phyloP scores from a whole-genome alignment of 306 rosid species.

The Erythrophleum fordii region DNA sequence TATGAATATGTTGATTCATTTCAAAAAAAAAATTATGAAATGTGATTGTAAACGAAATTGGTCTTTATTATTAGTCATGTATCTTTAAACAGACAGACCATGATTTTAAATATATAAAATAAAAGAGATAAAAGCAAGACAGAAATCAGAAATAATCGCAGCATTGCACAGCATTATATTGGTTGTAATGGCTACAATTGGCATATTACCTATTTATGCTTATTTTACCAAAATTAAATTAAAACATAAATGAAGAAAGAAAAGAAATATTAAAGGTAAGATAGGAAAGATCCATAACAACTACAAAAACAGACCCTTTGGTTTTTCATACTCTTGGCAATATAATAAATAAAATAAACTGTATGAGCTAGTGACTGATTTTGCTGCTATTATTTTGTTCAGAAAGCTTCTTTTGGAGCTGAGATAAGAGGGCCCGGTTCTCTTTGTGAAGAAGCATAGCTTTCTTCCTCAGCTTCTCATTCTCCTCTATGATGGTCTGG shows the following conservation, averaged over 20 bases:
- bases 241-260: slow-evolving; percentile 26
- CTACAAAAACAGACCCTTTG: slow-evolving; percentile 29
- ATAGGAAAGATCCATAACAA: neutral
- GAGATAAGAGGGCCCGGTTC: slow-evolving; percentile 71
- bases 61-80: too few relatives aligned
- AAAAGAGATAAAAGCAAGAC: neutral
- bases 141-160: slow-evolving; percentile 11
- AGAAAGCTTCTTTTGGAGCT: slow-evolving; percentile 63
- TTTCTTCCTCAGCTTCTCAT: slow-evolving; percentile 76
- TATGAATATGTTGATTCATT: too few relatives aligned
- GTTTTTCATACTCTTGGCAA: slow-evolving; percentile 26
- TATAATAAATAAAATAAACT: slow-evolving; percentile 40
- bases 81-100: too few relatives aligned
- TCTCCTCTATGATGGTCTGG: slow-evolving; percentile 74
- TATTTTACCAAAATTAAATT: slow-evolving; percentile 39
- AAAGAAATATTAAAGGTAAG: neutral
- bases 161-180: slow-evolving; percentile 28
- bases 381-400: slow-evolving; percentile 30
- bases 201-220: slow-evolving; percentile 34
- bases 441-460: slow-evolving; percentile 83
- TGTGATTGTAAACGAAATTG: too few relatives aligned
- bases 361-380: slow-evolving; percentile 33
- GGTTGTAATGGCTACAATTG: slow-evolving; percentile 45
- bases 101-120: too few relatives aligned
- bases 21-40: too few relatives aligned